Evolutionary conservation across 2,329 filamentous ascomycete genomes (phyloP).

Genomic region (Ophioceras dolichostomum): DNA sequence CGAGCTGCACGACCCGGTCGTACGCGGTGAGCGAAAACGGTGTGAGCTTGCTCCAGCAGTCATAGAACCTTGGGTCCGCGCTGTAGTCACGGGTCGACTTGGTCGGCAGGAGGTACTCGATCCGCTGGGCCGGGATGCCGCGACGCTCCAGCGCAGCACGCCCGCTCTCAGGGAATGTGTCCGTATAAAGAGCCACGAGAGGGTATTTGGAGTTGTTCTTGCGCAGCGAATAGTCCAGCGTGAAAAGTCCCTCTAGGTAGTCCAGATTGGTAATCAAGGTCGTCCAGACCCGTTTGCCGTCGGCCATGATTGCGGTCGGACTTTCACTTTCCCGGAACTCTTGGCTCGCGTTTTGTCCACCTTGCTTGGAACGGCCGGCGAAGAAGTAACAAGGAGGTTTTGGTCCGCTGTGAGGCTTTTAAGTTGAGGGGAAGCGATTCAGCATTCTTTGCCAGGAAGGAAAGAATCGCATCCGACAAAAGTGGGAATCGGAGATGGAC

Average conservation of each 20-base stretch:
- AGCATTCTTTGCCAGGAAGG: no score
- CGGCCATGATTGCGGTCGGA: no score
- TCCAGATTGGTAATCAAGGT: constrained; percentile 74
- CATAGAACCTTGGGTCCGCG: constrained; percentile 74
- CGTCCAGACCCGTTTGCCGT: no score
- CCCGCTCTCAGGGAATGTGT: constrained; percentile 57
- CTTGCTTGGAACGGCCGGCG: no score
- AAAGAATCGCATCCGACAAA: no score
- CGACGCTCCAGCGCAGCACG: constrained; percentile 57
- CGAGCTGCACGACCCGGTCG: constrained; percentile 68
- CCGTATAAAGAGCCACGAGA: constrained; percentile 72
- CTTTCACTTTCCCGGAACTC: no score
- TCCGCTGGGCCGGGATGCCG: constrained; percentile 55
- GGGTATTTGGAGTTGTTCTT: constrained; percentile 56
- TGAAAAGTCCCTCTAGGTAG: constrained; percentile 74
- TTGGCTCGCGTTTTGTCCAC: no score
- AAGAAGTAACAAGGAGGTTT: no score
- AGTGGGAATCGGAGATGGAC: no score
- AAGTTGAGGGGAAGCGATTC: no score
- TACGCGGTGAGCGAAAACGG: constrained; percentile 69
- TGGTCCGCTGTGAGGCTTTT: no score
- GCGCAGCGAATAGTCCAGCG: constrained; percentile 66
- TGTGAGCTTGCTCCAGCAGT: constrained; percentile 81
- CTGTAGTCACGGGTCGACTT: constrained; percentile 51
- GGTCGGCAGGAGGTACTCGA: constrained; percentile 61